Base-by-base conservation (phyloP, 2,329 filamentous ascomycete species). In the Aspergillus brunneoviolaceus region DNA sequence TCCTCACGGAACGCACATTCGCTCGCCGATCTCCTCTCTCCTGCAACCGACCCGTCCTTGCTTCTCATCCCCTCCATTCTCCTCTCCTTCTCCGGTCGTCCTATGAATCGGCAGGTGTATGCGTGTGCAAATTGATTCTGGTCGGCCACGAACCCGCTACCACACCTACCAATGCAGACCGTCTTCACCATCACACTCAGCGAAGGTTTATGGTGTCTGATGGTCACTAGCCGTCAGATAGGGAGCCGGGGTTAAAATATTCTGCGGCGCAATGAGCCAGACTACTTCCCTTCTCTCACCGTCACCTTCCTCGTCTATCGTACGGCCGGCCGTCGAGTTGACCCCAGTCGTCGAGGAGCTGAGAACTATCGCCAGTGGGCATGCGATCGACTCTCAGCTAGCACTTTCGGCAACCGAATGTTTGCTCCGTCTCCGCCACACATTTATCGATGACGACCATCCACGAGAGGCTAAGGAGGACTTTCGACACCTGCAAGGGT, bases 401-500 rank as follows among this genome's bases (percentile, higher is more conserved):
- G 71, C 72, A 53, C 64, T 76, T 23, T 75, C 77, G 7, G 77
- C 89, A 39, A 74, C 83, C 63, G 82, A 85, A 65, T 80, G 81
- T 56, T 80, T 90, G 59, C 84, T 86, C 65, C 83, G 86, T 55
- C 84, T 94, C 61, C 85, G 87, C 69, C 89, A 91, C 75, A 78
- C 83, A 58, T 79, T 87, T 51, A 83, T 86, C 63, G 83, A 85
- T 60, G 77, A 78, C 62, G 75, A 76, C 65, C 75, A 78, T 60
- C 77, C 80, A 29, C 77, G 77, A 53, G 79, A 81, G 60, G 80
- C 81, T 49, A 91, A 92, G 77, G 91, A 96, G 77, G 88, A 91
- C 67, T 96, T 97, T 73, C 87, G 93, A 65, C 87, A 91, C 70
- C 83, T 92, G 27, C 82, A 85, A 59, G 93, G 93, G 69, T 96